Percentiles rank a stretch among this genome's conserved stretches.
phyloP scores from a whole-genome alignment of 768 basidiomycete genomes.

The Pisolithus albus region DNA sequence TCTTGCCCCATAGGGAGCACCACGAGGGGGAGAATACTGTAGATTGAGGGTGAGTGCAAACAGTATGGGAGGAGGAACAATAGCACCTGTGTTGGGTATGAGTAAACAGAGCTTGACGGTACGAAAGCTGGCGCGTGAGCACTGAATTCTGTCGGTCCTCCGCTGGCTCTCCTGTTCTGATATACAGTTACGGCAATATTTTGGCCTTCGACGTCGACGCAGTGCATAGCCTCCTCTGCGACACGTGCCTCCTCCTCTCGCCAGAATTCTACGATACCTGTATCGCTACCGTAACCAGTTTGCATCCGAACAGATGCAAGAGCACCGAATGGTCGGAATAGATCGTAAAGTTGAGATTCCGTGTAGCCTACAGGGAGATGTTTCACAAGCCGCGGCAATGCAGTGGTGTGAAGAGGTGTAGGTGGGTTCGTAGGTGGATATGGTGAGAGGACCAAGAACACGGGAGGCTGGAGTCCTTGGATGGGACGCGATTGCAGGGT shows the following conservation, averaged over 20 bases:
- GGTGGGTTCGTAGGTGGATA: conserved; percentile 77
- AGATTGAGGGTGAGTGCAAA: conserved; percentile 1
- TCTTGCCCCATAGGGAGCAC: conserved; percentile 40
- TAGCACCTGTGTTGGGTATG: conserved; percentile 55
- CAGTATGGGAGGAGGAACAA: conserved; percentile 8
- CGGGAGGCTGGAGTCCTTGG: conserved; percentile 51
- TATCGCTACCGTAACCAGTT: conserved; percentile 70
- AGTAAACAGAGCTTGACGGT: conserved; percentile 57
- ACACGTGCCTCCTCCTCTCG: conserved; percentile 75
- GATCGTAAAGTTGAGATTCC: conserved; percentile 73
- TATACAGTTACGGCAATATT: conserved; percentile 81
- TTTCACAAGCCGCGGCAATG: conserved; percentile 76
- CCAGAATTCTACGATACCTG: conserved; percentile 80
- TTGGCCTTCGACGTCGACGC: conserved; percentile 74
- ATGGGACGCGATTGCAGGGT: conserved; percentile 74
- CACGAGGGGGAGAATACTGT: conserved; percentile 67
- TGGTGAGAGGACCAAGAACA: conserved; percentile 66
- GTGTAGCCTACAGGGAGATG: conserved; percentile 66
- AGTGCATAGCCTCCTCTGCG: conserved; percentile 79
- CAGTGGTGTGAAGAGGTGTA: conserved; percentile 66
- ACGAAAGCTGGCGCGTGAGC: conserved; percentile 70
- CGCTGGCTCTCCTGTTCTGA: conserved; percentile 54
- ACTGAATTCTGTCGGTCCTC: conserved; percentile 59
- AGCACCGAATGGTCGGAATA: conserved; percentile 80
- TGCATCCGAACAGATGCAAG: conserved; percentile 71